phyloP scores from a whole-genome alignment of 106 monocot species.

The Dioscorea alata region DNA sequence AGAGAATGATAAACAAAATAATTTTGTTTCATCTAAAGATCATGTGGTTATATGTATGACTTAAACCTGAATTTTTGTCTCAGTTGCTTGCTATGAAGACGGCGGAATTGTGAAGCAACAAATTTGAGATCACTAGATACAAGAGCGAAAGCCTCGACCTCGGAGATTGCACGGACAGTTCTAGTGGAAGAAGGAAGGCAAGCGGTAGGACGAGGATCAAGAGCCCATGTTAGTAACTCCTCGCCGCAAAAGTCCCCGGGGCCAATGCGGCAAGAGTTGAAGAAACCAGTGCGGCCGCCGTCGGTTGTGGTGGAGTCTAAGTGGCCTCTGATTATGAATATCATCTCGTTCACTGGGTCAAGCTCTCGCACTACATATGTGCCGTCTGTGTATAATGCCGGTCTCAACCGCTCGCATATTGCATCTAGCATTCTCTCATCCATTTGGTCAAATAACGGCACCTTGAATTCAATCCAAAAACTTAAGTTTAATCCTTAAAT shows the following conservation, averaged over 20 bases:
- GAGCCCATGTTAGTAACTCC: constrained; percentile 84
- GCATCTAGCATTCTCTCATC: constrained; percentile 83
- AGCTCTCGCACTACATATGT: constrained; percentile 63
- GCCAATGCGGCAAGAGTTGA: constrained; percentile 62
- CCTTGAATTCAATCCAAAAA: constrained; percentile 20
- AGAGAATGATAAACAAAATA: background rate
- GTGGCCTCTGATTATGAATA: constrained; percentile 81
- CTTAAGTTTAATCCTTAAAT: too few species aligned
- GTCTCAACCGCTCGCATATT: constrained; percentile 72
- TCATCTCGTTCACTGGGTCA: constrained; percentile 67
- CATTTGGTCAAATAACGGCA: constrained; percentile 88
- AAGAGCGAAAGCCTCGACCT: constrained; percentile 78
- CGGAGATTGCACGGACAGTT: constrained; percentile 60
- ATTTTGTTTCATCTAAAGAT: background rate
- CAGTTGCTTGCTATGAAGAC: constrained; percentile 76
- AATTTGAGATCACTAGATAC: constrained; percentile 66
- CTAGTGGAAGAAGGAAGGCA: constrained; percentile 65
- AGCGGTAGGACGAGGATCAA: constrained; percentile 44
- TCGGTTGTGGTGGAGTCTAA: constrained; percentile 75
- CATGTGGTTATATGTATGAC: background rate
- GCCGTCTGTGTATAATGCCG: constrained; percentile 56
- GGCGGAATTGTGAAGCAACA: constrained; percentile 67
- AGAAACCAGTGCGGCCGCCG: constrained; percentile 73
- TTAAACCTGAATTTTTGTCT: constrained; percentile 48
- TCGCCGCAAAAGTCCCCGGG: constrained; percentile 90